Base-by-base conservation (phyloP, 2,329 filamentous ascomycete species). In the Ceratocystis colombiana region DNA sequence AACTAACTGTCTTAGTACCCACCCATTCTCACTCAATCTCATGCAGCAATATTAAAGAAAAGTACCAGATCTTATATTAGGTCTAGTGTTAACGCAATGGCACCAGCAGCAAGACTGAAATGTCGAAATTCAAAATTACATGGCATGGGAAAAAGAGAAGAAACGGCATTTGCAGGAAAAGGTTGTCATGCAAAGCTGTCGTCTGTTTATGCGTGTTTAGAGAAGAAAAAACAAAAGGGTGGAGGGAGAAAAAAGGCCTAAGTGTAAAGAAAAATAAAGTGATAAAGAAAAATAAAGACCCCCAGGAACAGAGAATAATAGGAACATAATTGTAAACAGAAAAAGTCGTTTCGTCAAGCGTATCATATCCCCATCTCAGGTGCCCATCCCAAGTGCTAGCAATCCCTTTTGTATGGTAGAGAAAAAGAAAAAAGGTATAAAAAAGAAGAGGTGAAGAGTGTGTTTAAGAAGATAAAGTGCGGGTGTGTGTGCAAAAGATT, bases 321-420 rank as follows among this genome's bases (percentile, higher is more conserved):
- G 62, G 64, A 67, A 67, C 65, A 67, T 61, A 67, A 67, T 61
- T 61, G 65, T 67, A 67, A 66, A 62, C 64, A 66, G 64, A 63
- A 57, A 67, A 64, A 62, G 37, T 41, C 37, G 37, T 41, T 41
- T 67, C 61, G 65, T 67, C 61, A 67, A 67, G 50, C 61, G 61
- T 67, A 63, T 63, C 61, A 33, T 63, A 64, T 67, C 65, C 37
- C 45, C 50, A 64, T 64, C 65, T 67, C 65, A 67, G 64, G 63
- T 64, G 55, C 65, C 65, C 65, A 64, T 67, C 65, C 61, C 65
- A 67, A 61, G 65, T 67, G 61, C 65, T 64, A 48, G 63, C 61
- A 62, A 64, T 67, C 61, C 61, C 61, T 50, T 64, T 67, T 64
- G 25, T 64, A 33, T 62, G 22, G 46, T 37, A 64, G 41, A 45